These are phyloP conservation scores for Umbilicus rupestris DNA, from an alignment of 164 flowering plant species.

Conservation along the genomic window DNA sequence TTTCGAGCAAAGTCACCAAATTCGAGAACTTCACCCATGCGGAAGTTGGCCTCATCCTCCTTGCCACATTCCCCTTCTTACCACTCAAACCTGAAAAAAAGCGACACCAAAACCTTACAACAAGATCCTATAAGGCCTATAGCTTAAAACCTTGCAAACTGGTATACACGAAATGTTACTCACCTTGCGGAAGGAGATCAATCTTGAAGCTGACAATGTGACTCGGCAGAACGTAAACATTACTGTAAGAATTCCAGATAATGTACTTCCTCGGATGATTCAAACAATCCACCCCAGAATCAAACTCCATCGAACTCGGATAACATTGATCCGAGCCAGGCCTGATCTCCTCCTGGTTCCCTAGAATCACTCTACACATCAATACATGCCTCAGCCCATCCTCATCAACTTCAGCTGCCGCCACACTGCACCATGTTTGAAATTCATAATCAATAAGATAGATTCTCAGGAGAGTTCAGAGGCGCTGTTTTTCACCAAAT, in stretches of 20 bases:
- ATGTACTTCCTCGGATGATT: constrained; percentile 41
- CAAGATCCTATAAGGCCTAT: no score
- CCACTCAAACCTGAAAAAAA: not conserved
- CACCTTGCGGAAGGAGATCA: constrained; percentile 28
- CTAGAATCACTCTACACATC: constrained; percentile 73
- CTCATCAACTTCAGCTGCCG: constrained; percentile 25
- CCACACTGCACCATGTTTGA: constrained; percentile 42
- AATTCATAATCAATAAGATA: no score
- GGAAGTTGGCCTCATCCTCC: constrained; percentile 34
- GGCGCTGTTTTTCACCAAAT: no score
- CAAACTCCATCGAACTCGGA: constrained; percentile 60
- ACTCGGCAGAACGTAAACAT: constrained; percentile 65
- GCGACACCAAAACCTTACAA: not conserved
- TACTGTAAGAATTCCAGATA: constrained; percentile 58
- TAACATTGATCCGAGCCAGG: constrained; percentile 43
- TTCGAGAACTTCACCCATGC: constrained; percentile 63
- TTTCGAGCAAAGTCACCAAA: constrained; percentile 42
- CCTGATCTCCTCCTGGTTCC: constrained; percentile 46
- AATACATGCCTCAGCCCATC: constrained; percentile 48
- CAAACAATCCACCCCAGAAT: constrained; percentile 61
- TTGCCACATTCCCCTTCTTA: not conserved
- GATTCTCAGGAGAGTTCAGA: no score
- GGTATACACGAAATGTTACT: not conserved
- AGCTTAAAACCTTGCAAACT: no score
- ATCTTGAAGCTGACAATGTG: constrained; percentile 46